Evolutionary conservation across 257 asterid genomes (phyloP).

Genomic region (Avicennia marina): DNA sequence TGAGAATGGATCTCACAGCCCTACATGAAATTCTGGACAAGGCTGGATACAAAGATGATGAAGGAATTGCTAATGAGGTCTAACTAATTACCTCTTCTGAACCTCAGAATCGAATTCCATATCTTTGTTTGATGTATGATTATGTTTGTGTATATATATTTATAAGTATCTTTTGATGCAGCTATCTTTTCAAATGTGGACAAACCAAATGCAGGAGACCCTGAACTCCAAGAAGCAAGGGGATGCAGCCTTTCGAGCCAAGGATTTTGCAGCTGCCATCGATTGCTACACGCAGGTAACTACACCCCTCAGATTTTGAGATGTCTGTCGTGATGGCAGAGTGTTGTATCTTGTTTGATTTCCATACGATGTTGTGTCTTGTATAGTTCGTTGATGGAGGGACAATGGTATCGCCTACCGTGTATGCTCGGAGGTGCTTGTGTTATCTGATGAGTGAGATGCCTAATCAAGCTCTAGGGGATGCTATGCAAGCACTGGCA

Average conservation of each 20-base stretch:
- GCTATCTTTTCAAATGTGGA: constrained; percentile 98
- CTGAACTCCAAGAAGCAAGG: constrained; percentile 88
- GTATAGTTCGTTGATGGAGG: constrained; percentile 84
- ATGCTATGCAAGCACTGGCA: constrained; percentile 82
- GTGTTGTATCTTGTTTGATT: no score
- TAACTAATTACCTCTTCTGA: constrained; percentile 2
- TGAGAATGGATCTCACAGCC: constrained; percentile 88
- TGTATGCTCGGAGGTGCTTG: constrained; percentile 69
- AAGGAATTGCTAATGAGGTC: constrained; percentile 90
- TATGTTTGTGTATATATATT: not conserved
- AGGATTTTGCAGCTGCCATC: constrained; percentile 73
- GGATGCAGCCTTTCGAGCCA: constrained; percentile 88
- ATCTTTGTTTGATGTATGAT: no score
- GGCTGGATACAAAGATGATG: constrained; percentile 87
- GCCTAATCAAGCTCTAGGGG: constrained; percentile 76
- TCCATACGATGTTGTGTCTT: not conserved
- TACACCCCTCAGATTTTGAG: not conserved
- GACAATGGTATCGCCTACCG: constrained; percentile 84
- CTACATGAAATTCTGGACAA: constrained; percentile 74
- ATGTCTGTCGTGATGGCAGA: no score
- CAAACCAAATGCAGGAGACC: constrained; percentile 92
- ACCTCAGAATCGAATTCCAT: not conserved
- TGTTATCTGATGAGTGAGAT: constrained; percentile 71
- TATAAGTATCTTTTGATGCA: constrained; percentile 30
- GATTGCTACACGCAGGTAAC: constrained; percentile 75